Base-by-base conservation (phyloP, 345 rosid genomes). In the Rhizophora mangle region DNA sequence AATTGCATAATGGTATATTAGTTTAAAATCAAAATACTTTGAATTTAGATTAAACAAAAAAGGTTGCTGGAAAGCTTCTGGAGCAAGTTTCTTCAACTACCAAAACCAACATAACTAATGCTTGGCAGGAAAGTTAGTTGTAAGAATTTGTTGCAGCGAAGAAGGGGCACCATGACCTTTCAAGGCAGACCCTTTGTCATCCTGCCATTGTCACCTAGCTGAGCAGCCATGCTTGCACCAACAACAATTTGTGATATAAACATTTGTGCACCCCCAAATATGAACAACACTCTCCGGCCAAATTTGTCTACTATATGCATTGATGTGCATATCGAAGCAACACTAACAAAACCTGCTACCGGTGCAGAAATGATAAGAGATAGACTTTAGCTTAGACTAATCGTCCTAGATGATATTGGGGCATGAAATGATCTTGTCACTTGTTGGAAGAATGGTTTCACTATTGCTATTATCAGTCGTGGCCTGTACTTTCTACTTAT, bases 361-460 rank as follows among this genome's bases (percentile, higher is more conserved):
- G 84, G 82, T 0, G 87, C 65, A 0, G 98, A 84, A 86, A 87
- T 47, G 60, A 72, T 64, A 29, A 87, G 81, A 0, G 96, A 83
- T 30, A 84, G 82, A 19, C 88, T 87, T 53, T 82, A 89, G 20
- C 89, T 86, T 11, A 85, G 78, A 2, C 96, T 96, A 4, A 90
- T 79, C 64, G 92, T 85, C 76, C 89, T 76, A 72, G 86, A 87
- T 22, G 90, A 74, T 27, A 90, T 68, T 5, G 96, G 96, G 0
- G 92, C 90, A 18, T 93, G 90, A 74, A 93, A 93, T 51, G 76
- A 86, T 1, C 96, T 96, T 0, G 96, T 90, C 29, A 88, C 89
- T 61, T 86, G 88, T 59, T 88, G 93, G 75, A 87, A 90, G 65
- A 87, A 82, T 4, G 98, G 96, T 69, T 88, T 85, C 5, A 72